These are phyloP conservation scores for Trypanosoma boissoni DNA, from an alignment of 208 protist genomes.

Conservation along the genomic window DNA sequence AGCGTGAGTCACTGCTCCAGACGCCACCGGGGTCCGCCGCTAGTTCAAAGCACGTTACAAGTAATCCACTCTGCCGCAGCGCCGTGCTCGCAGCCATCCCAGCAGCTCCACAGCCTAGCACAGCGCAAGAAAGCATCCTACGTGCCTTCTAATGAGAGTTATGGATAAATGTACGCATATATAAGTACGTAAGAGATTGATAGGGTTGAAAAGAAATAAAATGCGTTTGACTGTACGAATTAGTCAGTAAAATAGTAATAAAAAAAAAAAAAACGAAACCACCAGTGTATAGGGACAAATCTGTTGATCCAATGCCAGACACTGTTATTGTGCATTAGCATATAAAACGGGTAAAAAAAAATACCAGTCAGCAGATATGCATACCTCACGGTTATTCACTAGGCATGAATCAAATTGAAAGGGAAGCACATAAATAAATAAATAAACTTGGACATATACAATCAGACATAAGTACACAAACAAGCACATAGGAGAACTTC, in stretches of 20 bases:
- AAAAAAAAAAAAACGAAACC: conserved; percentile 2
- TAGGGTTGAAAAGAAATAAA: neutral
- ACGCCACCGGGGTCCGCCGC: conserved; percentile 64
- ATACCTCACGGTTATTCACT: no score
- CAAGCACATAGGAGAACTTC: neutral
- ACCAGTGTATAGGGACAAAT: no score
- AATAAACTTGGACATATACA: no score
- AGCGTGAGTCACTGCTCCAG: conserved; percentile 65
- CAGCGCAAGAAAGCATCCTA: conserved; percentile 81
- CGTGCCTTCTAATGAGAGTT: neutral
- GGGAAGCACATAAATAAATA: neutral
- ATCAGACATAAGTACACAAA: neutral
- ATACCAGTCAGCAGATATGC: no score
- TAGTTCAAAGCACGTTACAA: conserved; percentile 89
- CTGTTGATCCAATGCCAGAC: no score
- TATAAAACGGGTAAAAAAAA: no score
- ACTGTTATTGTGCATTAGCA: no score
- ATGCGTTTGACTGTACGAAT: no score
- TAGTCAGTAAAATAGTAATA: neutral
- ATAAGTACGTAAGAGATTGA: neutral
- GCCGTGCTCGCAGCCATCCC: conserved; percentile 70
- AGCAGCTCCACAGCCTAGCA: conserved; percentile 86
- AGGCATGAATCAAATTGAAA: no score
- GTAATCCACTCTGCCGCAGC: conserved; percentile 68
- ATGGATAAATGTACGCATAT: conserved; percentile 2